Percentiles rank a stretch among this genome's conserved stretches.
Evolutionary conservation across 768 basidiomycete species (phyloP).

Genomic region (Kwoniella dendrophila): DNA sequence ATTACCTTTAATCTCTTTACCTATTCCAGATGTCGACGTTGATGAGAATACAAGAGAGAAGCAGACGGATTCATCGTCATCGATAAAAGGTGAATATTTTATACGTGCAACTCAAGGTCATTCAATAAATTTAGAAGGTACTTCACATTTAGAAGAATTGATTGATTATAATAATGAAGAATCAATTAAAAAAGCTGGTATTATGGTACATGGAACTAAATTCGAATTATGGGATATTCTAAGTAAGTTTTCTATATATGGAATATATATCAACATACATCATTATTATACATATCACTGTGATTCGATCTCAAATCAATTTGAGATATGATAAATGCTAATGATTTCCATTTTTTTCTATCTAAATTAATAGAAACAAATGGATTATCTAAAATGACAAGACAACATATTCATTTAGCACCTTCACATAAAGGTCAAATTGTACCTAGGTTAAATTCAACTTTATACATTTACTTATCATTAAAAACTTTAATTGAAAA

Average conservation of each 20-base stretch:
- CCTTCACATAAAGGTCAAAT: constrained; percentile 63
- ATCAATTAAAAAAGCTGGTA: constrained; percentile 66
- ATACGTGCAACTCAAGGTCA: constrained; percentile 55
- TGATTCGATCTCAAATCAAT: background rate
- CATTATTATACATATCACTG: no score
- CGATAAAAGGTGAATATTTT: constrained; percentile 41
- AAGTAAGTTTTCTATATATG: constrained; percentile 43
- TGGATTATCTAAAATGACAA: constrained; percentile 78
- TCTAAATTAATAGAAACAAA: constrained; percentile 4
- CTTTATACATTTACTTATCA: constrained; percentile 80
- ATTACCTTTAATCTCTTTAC: constrained; percentile 36
- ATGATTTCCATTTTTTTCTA: background rate
- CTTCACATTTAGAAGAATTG: constrained; percentile 45
- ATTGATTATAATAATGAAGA: constrained; percentile 57
- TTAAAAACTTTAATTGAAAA: constrained; percentile 60
- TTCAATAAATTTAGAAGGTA: constrained; percentile 46
- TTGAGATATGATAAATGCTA: background rate
- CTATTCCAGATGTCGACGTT: constrained; percentile 6
- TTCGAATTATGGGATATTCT: constrained; percentile 50
- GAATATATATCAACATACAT: background rate
- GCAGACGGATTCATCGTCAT: background rate
- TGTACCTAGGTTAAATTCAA: constrained; percentile 77
- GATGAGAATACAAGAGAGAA: background rate
- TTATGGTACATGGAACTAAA: constrained; percentile 53
- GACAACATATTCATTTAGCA: constrained; percentile 92